Base-by-base conservation (phyloP, 2,329 filamentous ascomycete species). In the Amesomyces nigricolor region DNA sequence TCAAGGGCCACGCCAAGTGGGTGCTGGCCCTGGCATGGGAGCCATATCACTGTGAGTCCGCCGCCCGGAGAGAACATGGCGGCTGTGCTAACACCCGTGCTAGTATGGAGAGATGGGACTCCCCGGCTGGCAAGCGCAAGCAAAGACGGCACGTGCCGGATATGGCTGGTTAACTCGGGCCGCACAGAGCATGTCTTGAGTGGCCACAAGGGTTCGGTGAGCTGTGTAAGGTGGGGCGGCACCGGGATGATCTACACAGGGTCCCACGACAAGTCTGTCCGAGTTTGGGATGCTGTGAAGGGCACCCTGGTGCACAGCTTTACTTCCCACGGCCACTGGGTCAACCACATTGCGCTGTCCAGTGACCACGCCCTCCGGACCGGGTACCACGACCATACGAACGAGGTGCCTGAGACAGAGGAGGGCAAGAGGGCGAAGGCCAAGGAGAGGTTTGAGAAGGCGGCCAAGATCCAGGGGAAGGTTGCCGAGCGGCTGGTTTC, bases 211-310 rank as follows among this genome's bases (percentile, higher is more conserved):
- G 86, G 85, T 44, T 89, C 85, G 47, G 89, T 97, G 14, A 91
- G 88, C 45, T 96, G 91, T 69, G 90, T 97, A 3, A 86, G 86
- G 64, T 99, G 94, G 94, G 94, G 94, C 55, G 92, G 92, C n/a
- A 87, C 85, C 1, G 90, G 91, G 3, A 76, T 82, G 56, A 86
- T 95, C 60, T 95, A 94, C 73, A 90, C 88, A 7, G 83, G 82
- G 17, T 95, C 89, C 35, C 91, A 95, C 68, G 92, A 96, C 74
- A 95, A 95, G 76, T 92, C 87, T 1, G 83, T 97, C 63, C 91
- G 92, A 63, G 83, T 96, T 4, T 99, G 92, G 91, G 86, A 94
- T 65, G 82, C 88, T 0, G 78, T 79, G 39, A 85, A 87, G 60
- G 94, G 92, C 30, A 90, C 85, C 2, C 75, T 96, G 19, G 76